These are phyloP conservation scores for Phellinidium pouzarii DNA, from an alignment of 1,284 basidiomycete species.

Conservation along the genomic window DNA sequence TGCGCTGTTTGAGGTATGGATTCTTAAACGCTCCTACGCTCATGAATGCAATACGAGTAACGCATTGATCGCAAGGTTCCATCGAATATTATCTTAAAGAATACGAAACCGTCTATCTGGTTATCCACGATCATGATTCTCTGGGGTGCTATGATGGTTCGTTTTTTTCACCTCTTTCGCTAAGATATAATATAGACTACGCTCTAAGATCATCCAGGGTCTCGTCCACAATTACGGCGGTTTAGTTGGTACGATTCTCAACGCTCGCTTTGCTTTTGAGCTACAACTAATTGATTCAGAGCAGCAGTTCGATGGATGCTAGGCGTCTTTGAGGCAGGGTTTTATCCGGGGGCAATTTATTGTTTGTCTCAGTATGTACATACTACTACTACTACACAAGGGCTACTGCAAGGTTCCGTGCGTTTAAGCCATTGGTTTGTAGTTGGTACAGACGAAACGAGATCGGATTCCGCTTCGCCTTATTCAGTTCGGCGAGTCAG, in stretches of 20 bases:
- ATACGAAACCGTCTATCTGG: slow-evolving; percentile 59
- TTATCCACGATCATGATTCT: slow-evolving; percentile 52
- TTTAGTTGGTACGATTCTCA: slow-evolving; percentile 53
- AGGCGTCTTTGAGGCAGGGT: slow-evolving; percentile 61
- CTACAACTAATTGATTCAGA: slow-evolving; percentile 6
- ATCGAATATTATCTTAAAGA: slow-evolving; percentile 64
- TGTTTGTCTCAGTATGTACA: slow-evolving; percentile 55
- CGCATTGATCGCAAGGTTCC: slow-evolving; percentile 38
- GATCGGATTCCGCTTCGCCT: slow-evolving; percentile 55
- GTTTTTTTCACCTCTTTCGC: too few species aligned
- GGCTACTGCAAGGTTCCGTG: too few species aligned
- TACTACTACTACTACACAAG: too few species aligned
- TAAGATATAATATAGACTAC: too few species aligned
- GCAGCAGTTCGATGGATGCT: slow-evolving; percentile 60
- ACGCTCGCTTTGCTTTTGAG: background rate
- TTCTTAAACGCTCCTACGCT: slow-evolving; percentile 24
- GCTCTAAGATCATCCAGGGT: slow-evolving; percentile 66
- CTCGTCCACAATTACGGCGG: slow-evolving; percentile 57
- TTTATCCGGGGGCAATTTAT: slow-evolving; percentile 61
- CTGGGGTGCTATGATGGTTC: slow-evolving; percentile 69
- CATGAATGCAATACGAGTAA: background rate
- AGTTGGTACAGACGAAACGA: slow-evolving; percentile 63
- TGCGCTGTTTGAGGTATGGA: slow-evolving; percentile 48
- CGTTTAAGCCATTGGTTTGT: background rate
- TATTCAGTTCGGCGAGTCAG: slow-evolving; percentile 71